phyloP scores from a whole-genome alignment of 2,329 filamentous ascomycete genomes.

The Xylariaceae sp. region DNA sequence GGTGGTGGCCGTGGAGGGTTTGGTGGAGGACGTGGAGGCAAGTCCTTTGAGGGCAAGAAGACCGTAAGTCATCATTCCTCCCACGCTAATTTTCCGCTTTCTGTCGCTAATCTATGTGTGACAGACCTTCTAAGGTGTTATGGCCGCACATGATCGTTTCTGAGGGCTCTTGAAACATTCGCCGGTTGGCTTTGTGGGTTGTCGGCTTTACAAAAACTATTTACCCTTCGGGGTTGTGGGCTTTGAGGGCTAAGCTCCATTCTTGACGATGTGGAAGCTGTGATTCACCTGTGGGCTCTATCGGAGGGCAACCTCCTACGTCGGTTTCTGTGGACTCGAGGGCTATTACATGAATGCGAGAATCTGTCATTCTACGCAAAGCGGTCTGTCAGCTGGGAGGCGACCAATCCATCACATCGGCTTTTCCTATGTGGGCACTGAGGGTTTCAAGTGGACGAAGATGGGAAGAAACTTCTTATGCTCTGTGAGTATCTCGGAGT shows the following conservation, averaged over 20 bases:
- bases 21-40: slow-evolving; percentile 43
- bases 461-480: slow-evolving; percentile 32
- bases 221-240: slow-evolving; percentile 43
- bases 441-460: slow-evolving; percentile 29
- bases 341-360: slow-evolving; percentile 16
- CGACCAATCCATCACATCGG: slow-evolving; percentile 19
- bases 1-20: slow-evolving; percentile 36
- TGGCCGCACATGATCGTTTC: slow-evolving; percentile 37
- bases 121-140: slow-evolving; percentile 47
- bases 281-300: slow-evolving; percentile 56
- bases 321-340: slow-evolving; percentile 31
- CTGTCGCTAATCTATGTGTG: slow-evolving; percentile 4
- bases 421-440: slow-evolving; percentile 33
- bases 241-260: slow-evolving; percentile 49
- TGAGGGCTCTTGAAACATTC: slow-evolving; percentile 44
- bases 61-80: slow-evolving; percentile 26
- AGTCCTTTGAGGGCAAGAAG: slow-evolving; percentile 76
- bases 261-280: slow-evolving; percentile 30
- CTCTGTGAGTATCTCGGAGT: slow-evolving; percentile 25
- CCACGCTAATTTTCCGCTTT: background rate
- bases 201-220: slow-evolving; percentile 48
- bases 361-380: slow-evolving; percentile 17
- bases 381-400: slow-evolving; percentile 5
- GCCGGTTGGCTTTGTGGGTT: slow-evolving; percentile 54
- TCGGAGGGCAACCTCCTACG: slow-evolving; percentile 31